Conservation (phyloP, 2,329 filamentous ascomycete species). For the Chalara sp. region DNA sequence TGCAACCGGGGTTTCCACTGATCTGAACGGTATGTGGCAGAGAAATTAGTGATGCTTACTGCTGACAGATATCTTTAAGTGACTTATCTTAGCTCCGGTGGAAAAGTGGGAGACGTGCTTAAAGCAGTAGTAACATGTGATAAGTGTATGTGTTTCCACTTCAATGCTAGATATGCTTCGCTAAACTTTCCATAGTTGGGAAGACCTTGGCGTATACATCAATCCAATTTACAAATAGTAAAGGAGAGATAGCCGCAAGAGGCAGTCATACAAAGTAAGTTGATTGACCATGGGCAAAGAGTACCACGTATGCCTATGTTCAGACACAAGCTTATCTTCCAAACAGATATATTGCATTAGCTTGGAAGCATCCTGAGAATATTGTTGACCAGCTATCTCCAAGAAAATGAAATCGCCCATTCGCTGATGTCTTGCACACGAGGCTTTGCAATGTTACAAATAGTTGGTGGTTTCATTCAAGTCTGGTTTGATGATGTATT, state of each 20-base stretch:
- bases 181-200: conserved; percentile 40
- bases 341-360: conserved; percentile 27
- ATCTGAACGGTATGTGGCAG: conserved; percentile 46
- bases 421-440: too few species aligned
- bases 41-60: not conserved
- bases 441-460: too few species aligned
- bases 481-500: too few species aligned
- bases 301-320: not conserved
- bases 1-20: conserved; percentile 58
- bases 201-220: conserved; percentile 56
- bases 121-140: conserved; percentile 52
- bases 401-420: conserved; percentile 4
- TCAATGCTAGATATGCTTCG: not conserved
- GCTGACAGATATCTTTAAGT: conserved; percentile 33
- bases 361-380: conserved; percentile 29
- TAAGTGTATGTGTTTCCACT: conserved; percentile 40
- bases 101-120: conserved; percentile 48
- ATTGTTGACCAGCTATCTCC: conserved; percentile 27
- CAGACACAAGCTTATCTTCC: not conserved
- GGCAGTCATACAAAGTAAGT: conserved; percentile 60
- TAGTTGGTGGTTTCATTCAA: too few species aligned
- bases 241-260: conserved; percentile 52
- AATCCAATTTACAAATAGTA: conserved; percentile 50
- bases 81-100: conserved; percentile 55
- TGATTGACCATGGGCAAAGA: not conserved